A percentile compares a stretch with the other conserved stretches of the same genome.
Evolutionary conservation across 352 stramenopile genomes (phyloP).

Genomic region (Phytophthora pistaciae): DNA sequence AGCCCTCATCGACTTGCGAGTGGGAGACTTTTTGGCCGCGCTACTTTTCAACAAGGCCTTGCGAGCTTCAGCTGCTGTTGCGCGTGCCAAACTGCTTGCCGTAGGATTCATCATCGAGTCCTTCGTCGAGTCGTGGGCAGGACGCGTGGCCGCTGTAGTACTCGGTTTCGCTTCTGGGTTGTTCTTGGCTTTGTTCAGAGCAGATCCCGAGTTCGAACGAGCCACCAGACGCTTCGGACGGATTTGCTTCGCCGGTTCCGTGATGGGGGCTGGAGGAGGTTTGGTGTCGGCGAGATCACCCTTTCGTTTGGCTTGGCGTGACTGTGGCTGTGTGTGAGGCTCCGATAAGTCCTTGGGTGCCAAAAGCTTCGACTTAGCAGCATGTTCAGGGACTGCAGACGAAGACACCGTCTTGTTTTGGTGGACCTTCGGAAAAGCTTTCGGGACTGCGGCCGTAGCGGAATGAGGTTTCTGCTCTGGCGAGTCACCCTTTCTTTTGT

Average conservation of each 20-base stretch:
- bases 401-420: neutral
- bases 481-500: constrained; percentile 32
- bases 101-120: constrained; percentile 43
- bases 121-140: constrained; percentile 24
- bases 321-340: constrained; percentile 3
- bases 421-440: neutral
- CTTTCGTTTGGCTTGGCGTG: constrained; percentile 30
- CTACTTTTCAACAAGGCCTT: constrained; percentile 30
- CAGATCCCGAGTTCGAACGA: constrained; percentile 16
- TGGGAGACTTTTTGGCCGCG: constrained; percentile 21
- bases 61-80: constrained; percentile 32
- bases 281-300: constrained; percentile 14
- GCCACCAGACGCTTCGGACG: constrained; percentile 16
- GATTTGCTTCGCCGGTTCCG: constrained; percentile 11
- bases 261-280: constrained; percentile 19
- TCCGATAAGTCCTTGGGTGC: neutral
- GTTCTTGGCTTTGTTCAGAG: constrained; percentile 13
- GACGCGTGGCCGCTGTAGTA: constrained; percentile 5
- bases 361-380: constrained; percentile 3
- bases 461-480: constrained; percentile 12
- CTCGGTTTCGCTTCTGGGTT: constrained; percentile 13
- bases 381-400: constrained; percentile 1
- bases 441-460: neutral
- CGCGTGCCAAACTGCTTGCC: constrained; percentile 32
- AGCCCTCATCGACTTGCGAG: constrained; percentile 15